Base-by-base conservation (phyloP, 257 asterid genomes). In the Marsdenia floribunda region DNA sequence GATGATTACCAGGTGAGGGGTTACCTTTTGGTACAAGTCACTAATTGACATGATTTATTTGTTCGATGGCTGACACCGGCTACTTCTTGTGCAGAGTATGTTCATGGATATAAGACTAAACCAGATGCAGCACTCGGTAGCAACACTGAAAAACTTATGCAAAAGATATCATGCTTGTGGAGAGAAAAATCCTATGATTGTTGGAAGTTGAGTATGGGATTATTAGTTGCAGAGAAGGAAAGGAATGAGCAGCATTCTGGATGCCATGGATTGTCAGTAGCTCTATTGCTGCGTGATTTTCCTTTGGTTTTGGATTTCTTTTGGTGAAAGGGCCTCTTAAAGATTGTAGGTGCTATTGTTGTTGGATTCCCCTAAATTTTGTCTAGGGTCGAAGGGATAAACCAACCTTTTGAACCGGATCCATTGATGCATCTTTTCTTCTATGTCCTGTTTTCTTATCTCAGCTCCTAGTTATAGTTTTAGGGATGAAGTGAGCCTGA, bases 121-220 rank as follows among this genome's bases (percentile, higher is more conserved):
- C 91, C 82, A 83, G 80, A 88, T 92, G 98, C 98, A 94, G 79
- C 98, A 94, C 72, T 92, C 99, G 0, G 59, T 92, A 26, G 96
- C 91, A 61, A 85, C 97, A 19, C 82, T 94, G 44, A 90, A 89
- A 87, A 94, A 88, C 75, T 87, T 94, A 29, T 90, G 97, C 93
- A 82, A 86, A 80, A 83, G 99, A 68, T 92, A 92, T 82, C 87
- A 86, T 54, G 76, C 75, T 77, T 84, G 59, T 85, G 83, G 83
- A 81, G 87, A 86, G 47, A 85, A 80, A 85, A 92, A 90, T 79
- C 96, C 91, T 4, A 52, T 92, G 88, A 79, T 95, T 61, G 87
- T 83, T 47, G 85, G 86, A 70, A 15, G 73, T 44, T 83, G 75
- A 78, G 79, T 72, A 37, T 80, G 80, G 73, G 64, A 7, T 12